These are phyloP conservation scores for Nakaseomyces delphensis DNA, from an alignment of 1,139 yeast genomes.

Conservation along the genomic window DNA sequence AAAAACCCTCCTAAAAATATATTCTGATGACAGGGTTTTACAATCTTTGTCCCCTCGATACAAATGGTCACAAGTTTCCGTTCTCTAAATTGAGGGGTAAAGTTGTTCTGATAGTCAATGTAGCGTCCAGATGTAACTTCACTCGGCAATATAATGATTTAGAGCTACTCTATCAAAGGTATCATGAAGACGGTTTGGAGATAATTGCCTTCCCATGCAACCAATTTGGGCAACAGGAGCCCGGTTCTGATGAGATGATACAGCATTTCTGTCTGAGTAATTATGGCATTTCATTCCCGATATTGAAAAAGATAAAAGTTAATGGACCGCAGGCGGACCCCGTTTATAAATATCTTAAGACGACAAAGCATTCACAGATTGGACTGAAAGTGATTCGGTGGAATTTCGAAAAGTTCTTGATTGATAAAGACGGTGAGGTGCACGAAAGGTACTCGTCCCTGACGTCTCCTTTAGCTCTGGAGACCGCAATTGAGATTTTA, in stretches of 20 bases:
- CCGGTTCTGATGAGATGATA: conserved; percentile 51
- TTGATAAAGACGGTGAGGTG: conserved; percentile 61
- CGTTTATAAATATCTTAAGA: conserved; percentile 65
- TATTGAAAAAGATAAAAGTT: conserved; percentile 70
- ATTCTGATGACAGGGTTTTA: conserved; percentile 34
- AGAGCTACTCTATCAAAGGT: conserved; percentile 65
- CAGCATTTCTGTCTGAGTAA: conserved; percentile 46
- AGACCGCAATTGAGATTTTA: conserved; percentile 1
- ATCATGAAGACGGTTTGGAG: conserved; percentile 56
- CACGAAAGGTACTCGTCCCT: conserved; percentile 54
- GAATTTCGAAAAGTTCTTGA: conserved; percentile 83
- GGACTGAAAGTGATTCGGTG: conserved; percentile 66
- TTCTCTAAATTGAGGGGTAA: conserved; percentile 64
- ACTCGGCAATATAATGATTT: conserved; percentile 58
- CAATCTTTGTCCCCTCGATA: conserved; percentile 42
- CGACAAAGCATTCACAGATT: conserved; percentile 43
- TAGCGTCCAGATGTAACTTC: conserved; percentile 58
- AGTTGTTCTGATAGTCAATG: conserved; percentile 74
- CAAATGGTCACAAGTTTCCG: conserved; percentile 46
- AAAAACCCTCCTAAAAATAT: not conserved
- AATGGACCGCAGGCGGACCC: conserved; percentile 71
- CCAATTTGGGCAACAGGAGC: conserved; percentile 81
- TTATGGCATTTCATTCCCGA: conserved; percentile 54
- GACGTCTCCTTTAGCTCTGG: conserved; percentile 45
- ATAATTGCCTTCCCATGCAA: conserved; percentile 82